Conservation (phyloP, 352 stramenopile species). For the Globisporangium takayamanum region DNA sequence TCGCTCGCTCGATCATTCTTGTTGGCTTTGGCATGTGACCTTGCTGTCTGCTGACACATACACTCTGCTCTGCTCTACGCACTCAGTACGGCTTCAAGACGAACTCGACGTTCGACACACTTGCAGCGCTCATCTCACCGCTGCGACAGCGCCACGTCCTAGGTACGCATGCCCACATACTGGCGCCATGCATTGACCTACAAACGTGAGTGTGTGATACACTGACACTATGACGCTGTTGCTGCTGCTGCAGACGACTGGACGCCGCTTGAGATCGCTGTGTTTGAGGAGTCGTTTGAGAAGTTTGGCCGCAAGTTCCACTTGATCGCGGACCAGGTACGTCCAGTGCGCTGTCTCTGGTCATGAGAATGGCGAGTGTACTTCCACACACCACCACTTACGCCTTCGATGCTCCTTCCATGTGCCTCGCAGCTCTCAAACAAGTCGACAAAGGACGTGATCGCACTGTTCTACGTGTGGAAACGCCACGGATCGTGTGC, state of each 20-base stretch:
- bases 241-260: slow-evolving; percentile 47
- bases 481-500: slow-evolving; percentile 64
- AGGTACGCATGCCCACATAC: slow-evolving; percentile 23
- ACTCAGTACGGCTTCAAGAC: slow-evolving; percentile 62
- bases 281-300: slow-evolving; percentile 77
- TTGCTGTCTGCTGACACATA: background rate
- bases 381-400: no score
- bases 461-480: slow-evolving; percentile 85
- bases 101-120: slow-evolving; percentile 58
- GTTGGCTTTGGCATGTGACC: background rate
- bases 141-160: slow-evolving; percentile 62
- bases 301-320: slow-evolving; percentile 77
- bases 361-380: background rate
- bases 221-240: background rate
- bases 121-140: slow-evolving; percentile 57
- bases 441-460: slow-evolving; percentile 59
- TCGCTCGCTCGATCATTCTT: background rate
- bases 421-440: slow-evolving; percentile 33
- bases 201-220: no score
- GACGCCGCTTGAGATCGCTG: slow-evolving; percentile 59
- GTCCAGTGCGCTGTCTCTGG: background rate
- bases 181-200: background rate
- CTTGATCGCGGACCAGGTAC: slow-evolving; percentile 59
- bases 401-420: background rate
- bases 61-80: slow-evolving; percentile 1